These are phyloP conservation scores for Linnemannia schmuckeri DNA, from an alignment of 192 early-diverging fungal species.

Conservation along the genomic window DNA sequence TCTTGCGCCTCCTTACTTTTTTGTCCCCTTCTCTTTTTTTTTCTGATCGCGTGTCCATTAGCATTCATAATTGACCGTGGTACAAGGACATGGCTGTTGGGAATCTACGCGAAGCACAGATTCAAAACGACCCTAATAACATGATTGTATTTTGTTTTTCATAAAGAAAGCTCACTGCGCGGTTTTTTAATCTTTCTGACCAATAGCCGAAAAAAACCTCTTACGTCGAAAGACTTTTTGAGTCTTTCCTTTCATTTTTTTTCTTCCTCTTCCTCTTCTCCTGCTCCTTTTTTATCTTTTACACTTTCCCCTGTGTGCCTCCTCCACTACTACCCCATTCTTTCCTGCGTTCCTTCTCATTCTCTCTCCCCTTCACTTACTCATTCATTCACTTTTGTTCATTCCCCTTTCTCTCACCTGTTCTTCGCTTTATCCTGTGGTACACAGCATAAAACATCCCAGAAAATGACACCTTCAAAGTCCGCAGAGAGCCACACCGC, in stretches of 20 bases:
- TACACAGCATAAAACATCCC: not conserved
- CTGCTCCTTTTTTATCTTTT: not conserved
- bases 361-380: not conserved
- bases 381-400: not conserved
- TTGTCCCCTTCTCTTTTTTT: not conserved
- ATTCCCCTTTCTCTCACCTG: not conserved
- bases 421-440: not conserved
- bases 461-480: not conserved
- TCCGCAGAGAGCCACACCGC: not conserved
- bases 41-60: not conserved
- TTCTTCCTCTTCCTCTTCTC: not conserved
- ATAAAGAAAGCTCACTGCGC: not conserved
- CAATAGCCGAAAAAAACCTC: not conserved
- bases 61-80: too few species aligned
- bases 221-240: not conserved
- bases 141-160: too few species aligned
- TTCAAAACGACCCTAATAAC: too few species aligned
- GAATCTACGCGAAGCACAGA: too few species aligned
- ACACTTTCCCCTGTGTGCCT: not conserved
- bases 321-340: not conserved
- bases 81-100: too few species aligned
- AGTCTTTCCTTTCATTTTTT: not conserved
- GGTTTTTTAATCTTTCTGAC: not conserved
- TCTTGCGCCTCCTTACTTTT: not conserved
- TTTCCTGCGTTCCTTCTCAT: not conserved